Percentiles rank a stretch among this genome's conserved stretches.
These are phyloP conservation scores for Paecilomyces sp. DNA, from an alignment of 2,329 filamentous ascomycete genomes.

Conservation along the genomic window DNA sequence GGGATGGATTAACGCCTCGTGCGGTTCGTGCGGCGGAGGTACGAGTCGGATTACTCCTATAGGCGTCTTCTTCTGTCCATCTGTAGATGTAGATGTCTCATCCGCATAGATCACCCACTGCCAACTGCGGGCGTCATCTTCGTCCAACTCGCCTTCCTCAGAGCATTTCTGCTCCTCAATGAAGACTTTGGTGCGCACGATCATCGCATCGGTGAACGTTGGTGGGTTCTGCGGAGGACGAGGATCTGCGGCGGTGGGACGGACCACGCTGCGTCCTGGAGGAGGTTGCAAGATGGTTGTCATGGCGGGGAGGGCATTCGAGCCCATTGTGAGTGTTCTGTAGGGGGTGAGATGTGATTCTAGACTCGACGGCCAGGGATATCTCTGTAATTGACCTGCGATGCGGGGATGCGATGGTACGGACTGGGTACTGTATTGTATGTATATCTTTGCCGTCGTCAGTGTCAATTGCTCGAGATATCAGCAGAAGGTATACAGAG, in stretches of 20 bases:
- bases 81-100: conserved; percentile 34
- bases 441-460: too few species aligned
- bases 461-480: too few species aligned
- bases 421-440: too few species aligned
- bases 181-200: conserved; percentile 51
- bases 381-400: too few species aligned
- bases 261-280: conserved; percentile 14
- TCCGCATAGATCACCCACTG: conserved; percentile 81
- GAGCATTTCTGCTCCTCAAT: conserved; percentile 51
- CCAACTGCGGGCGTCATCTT: conserved; percentile 69
- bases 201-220: conserved; percentile 55
- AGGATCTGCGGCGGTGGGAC: conserved; percentile 17
- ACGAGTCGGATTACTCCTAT: conserved; percentile 74
- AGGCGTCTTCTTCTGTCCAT: conserved; percentile 44
- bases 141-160: conserved; percentile 67
- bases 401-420: too few species aligned
- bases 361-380: too few species aligned
- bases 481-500: background rate
- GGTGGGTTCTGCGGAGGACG: conserved; percentile 32
- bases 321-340: background rate
- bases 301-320: background rate
- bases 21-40: conserved; percentile 66
- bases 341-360: background rate
- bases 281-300: conserved; percentile 17
- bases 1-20: conserved; percentile 43